These are phyloP conservation scores for Suillus brevipes DNA, from an alignment of 768 basidiomycete genomes.

Conservation along the genomic window DNA sequence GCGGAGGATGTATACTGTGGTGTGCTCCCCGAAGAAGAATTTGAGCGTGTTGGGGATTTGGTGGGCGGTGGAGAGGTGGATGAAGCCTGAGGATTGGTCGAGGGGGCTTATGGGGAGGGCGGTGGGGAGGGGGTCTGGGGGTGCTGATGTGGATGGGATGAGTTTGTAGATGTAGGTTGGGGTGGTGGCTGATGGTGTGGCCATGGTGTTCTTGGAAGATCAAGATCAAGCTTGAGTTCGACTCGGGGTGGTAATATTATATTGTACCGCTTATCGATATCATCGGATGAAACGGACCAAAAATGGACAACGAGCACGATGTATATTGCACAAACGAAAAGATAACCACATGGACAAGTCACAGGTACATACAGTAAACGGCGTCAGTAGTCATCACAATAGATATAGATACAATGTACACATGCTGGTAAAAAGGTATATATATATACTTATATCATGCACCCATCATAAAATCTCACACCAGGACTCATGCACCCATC, in stretches of 20 bases:
- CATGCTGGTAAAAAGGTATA: neutral
- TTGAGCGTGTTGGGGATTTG: slow-evolving; percentile 50
- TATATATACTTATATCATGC: too few species aligned
- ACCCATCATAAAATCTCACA: too few species aligned
- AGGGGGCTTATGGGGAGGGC: slow-evolving; percentile 50
- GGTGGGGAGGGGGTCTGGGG: slow-evolving; percentile 41
- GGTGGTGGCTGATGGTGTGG: slow-evolving; percentile 2
- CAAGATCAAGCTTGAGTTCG: neutral
- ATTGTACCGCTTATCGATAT: neutral
- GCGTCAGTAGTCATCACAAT: neutral
- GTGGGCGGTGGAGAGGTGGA: slow-evolving; percentile 55
- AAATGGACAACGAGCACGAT: neutral
- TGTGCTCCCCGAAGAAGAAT: slow-evolving; percentile 45
- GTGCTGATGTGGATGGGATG: slow-evolving; percentile 43
- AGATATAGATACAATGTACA: neutral
- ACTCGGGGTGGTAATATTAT: neutral
- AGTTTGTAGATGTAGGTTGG: slow-evolving; percentile 68
- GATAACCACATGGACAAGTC: neutral
- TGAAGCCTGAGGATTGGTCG: slow-evolving; percentile 47
- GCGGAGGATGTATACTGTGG: slow-evolving; percentile 43
- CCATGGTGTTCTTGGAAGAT: slow-evolving; percentile 10
- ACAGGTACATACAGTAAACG: neutral
- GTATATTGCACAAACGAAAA: too few species aligned
- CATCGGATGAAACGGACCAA: neutral
- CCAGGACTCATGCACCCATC: too few species aligned